Evolutionary conservation across 2,329 filamentous ascomycete species (phyloP), one percentile per base, ranked within the genome.

Genomic region (Aspergillus ochraceoroseus): DNA sequence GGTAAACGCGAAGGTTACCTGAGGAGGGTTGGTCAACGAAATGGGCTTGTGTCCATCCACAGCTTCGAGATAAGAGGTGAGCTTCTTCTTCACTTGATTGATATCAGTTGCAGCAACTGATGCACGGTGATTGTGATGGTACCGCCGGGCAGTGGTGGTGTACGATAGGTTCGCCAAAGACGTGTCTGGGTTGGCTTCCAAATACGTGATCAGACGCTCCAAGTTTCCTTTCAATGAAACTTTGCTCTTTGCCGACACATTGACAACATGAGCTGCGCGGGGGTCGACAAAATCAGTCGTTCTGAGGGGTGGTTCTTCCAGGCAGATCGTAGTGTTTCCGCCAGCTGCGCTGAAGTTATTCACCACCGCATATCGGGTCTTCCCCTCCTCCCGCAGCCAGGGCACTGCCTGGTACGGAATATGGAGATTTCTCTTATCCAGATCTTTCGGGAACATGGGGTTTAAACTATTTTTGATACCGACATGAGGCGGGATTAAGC

Each of bases 261-360:
- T 67, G 27, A 84, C 64, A 11, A 79, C 59, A 41, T 82, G 75
- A 1, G 67, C 66, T 7, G 57, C 64, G 14, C 80, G 46, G 2
- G 35, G 68, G 48, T 82, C 77, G 7, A 32, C 19, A n/a, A 7
- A 22, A 5, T 19, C 23, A 7, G 18, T 22, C 5, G 52, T 46
- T 2, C 53, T 55, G 23, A 52, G 55, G 2, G 77, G 76, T 0
- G 70, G 73, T 32, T 83, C 79, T 54, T 82, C 76, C 1, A 84
- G 52, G 2, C 83, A 58, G 12, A 84, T 54, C 7, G 76, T 73
- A 0, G 80, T 81, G 62, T 85, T 85, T 13, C 82, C 82, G 46
- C 82, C 82, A 38, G 81, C 79, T 4, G 82, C 82, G 50, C 75
- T 75, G 55, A 84, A 85, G 64, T 83, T 83, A 67, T 84, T 84